Evolutionary conservation across 2,329 filamentous ascomycete species (phyloP).

Genomic region (Diaporthe sp.): DNA sequence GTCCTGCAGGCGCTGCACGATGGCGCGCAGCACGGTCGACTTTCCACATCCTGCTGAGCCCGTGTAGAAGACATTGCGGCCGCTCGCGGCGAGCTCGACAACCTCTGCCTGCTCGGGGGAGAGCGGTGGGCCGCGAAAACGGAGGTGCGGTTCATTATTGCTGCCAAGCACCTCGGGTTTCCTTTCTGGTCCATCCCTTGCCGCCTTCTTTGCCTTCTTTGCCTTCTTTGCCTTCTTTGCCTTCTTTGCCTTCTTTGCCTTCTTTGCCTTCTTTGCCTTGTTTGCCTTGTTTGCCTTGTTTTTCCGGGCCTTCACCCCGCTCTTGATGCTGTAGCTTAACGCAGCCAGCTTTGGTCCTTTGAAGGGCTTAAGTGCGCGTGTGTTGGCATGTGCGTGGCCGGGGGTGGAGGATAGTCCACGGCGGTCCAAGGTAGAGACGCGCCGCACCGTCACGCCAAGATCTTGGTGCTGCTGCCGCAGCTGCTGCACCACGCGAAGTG

Average conservation of each 20-base stretch:
- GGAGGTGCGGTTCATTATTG: too few species aligned
- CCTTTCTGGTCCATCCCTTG: too few species aligned
- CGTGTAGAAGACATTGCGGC: conserved; percentile 71
- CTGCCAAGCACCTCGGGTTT: background rate
- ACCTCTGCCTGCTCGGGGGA: conserved; percentile 59
- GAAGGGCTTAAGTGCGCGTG: background rate
- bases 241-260: too few species aligned
- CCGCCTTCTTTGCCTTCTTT: too few species aligned
- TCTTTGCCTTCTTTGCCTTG: too few species aligned
- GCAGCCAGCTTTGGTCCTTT: background rate
- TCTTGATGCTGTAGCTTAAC: background rate
- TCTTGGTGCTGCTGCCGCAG: too few species aligned
- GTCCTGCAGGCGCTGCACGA: conserved; percentile 50
- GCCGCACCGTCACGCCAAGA: background rate
- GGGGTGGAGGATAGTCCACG: background rate
- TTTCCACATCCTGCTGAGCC: conserved; percentile 72
- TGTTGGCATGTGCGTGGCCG: too few species aligned
- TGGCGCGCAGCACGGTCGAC: conserved; percentile 63
- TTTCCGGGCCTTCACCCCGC: too few species aligned
- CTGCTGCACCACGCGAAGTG: too few species aligned
- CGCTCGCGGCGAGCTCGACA: conserved; percentile 60
- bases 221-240: too few species aligned
- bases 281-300: too few species aligned
- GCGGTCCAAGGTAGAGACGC: background rate
- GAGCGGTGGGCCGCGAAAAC: conserved; percentile 44